Evolutionary conservation across 768 basidiomycete species (phyloP), one percentile per base, ranked within the genome.

Genomic region (Myochromella boudieri): DNA sequence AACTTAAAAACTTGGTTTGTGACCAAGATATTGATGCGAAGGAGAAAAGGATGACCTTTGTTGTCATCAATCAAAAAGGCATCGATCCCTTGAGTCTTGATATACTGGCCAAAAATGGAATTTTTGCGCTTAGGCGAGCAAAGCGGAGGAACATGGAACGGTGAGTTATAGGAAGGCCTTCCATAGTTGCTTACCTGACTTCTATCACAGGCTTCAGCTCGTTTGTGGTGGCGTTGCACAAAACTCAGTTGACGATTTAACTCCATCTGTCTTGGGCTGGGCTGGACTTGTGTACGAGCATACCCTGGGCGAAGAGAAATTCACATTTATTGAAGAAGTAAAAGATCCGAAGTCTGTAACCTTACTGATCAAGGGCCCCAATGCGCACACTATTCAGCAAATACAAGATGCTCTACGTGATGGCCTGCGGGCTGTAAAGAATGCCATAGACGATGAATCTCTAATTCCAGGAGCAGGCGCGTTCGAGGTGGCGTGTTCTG

Each of bases 81-180:
- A 99, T 99, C 54, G 97, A 99, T 66, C 97, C 97, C 5, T 80
- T 99, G 63, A 91, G 88, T 59, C 77, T 99, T 46, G 97, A 99
- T 67, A 85, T 98, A 32, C 74, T 99, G 31, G 94, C 91, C 34
- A 98, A 98, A 77, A 90, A 93, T 67, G 95, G 94, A 10, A 98
- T 99, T 53, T 69, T 99, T 48, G 95, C 93, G 17, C 78, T 99
- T 41, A 81, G 97, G 52, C 78, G 97, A 51, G 97, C 97, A 14
- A 99, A 99, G 76, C 78, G 97, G 63, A 84, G 97, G 60, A 99
- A 99, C 64, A 98, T 99, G 97, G 97, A 99, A 68, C 77, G 95
- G 93, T 92, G 59, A 50, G 77, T 62, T 31, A 9, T 46, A 22
- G 50, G 40, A 37, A 32, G 39, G n/a, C n/a, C 40, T 48, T 20